phyloP scores from a whole-genome alignment of 208 protist species.

The Acanthamoeba rhysodes region DNA sequence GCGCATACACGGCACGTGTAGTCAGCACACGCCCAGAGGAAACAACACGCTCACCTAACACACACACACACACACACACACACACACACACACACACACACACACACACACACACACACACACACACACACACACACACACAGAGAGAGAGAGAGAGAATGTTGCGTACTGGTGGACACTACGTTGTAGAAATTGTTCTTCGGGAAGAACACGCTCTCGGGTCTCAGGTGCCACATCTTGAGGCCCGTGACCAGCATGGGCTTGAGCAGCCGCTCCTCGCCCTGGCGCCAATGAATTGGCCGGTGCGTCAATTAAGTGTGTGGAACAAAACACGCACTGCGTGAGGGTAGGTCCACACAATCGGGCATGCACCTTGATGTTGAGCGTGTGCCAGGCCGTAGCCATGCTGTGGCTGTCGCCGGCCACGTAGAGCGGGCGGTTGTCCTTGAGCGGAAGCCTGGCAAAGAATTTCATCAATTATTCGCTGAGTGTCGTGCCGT shows the following conservation, averaged over 20 bases:
- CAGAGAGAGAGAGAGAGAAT: too few relatives aligned
- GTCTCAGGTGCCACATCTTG: conserved; percentile 90
- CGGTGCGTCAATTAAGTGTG: too few relatives aligned
- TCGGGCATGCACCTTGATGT: background rate
- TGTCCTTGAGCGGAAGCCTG: background rate
- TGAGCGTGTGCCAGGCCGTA: conserved; percentile 82
- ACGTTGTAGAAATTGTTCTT: conserved; percentile 88
- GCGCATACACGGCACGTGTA: background rate
- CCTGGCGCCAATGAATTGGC: background rate
- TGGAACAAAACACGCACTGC: too few relatives aligned
- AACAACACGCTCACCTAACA: background rate
- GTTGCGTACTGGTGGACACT: conserved; percentile 66
- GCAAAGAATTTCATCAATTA: too few relatives aligned
- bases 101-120: too few relatives aligned
- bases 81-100: background rate
- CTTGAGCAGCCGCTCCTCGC: conserved; percentile 76
- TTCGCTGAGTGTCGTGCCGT: background rate
- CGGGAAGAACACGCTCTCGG: conserved; percentile 86
- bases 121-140: background rate
- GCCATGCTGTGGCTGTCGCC: conserved; percentile 88
- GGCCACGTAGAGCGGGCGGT: conserved; percentile 81
- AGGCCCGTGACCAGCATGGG: conserved; percentile 89
- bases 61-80: background rate
- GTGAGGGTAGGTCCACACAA: too few relatives aligned
- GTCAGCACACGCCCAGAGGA: background rate